Percentiles rank a stretch among this genome's conserved stretches.
Evolutionary conservation across 1,139 yeast genomes (phyloP).

Genomic region (Lodderomyces orthopsilosis): DNA sequence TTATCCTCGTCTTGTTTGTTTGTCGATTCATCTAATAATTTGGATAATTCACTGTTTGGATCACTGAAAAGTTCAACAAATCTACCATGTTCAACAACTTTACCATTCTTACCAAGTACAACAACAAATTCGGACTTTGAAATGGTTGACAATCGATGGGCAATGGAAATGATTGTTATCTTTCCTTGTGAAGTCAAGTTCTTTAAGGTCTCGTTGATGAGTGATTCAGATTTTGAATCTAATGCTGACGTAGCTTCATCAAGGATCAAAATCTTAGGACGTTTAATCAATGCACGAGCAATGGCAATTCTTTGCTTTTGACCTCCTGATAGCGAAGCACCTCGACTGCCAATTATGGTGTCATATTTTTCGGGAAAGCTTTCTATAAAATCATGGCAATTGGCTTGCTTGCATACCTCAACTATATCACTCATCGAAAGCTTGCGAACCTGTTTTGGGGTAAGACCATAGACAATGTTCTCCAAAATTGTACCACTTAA

Average conservation of each 20-base stretch:
- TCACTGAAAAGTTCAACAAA: slow-evolving; percentile 44
- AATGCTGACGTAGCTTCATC: slow-evolving; percentile 83
- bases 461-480: slow-evolving; percentile 74
- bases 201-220: slow-evolving; percentile 59
- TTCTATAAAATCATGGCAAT: slow-evolving; percentile 53
- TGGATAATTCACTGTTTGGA: slow-evolving; percentile 43
- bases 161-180: slow-evolving; percentile 85
- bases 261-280: slow-evolving; percentile 59
- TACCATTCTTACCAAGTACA: slow-evolving; percentile 48
- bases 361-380: slow-evolving; percentile 53
- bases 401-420: slow-evolving; percentile 48
- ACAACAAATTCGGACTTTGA: slow-evolving; percentile 54
- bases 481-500: slow-evolving; percentile 78
- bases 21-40: slow-evolving; percentile 40
- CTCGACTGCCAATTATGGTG: slow-evolving; percentile 53
- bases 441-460: slow-evolving; percentile 45
- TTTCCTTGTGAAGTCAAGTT: slow-evolving; percentile 55
- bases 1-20: slow-evolving; percentile 21
- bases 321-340: slow-evolving; percentile 73
- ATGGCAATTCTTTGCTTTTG: slow-evolving; percentile 88
- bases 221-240: slow-evolving; percentile 69
- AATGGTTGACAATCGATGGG: slow-evolving; percentile 85
- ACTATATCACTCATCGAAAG: slow-evolving; percentile 42
- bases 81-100: slow-evolving; percentile 42
- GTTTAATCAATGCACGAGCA: slow-evolving; percentile 72